Percentiles rank a stretch among this genome's conserved stretches.
phyloP scores from a whole-genome alignment of 2,329 filamentous ascomycete genomes.

The Alternaria conjuncta region DNA sequence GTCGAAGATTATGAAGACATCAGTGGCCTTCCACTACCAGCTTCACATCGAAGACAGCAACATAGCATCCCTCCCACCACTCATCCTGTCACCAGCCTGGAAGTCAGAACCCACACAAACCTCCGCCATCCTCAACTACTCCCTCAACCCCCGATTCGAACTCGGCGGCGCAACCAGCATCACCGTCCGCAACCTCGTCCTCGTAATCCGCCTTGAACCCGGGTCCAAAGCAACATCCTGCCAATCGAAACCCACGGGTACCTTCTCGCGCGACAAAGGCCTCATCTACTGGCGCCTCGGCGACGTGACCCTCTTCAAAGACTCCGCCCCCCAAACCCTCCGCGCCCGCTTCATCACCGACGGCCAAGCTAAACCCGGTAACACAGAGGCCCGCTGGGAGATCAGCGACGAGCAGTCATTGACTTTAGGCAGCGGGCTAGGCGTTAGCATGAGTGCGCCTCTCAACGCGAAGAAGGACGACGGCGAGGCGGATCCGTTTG shows the following conservation, averaged over 20 bases:
- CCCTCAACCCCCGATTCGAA: conserved; percentile 74
- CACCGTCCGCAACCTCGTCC: conserved; percentile 74
- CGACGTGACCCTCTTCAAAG: conserved; percentile 70
- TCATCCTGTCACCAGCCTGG: conserved; percentile 78
- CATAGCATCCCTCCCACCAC: conserved; percentile 68
- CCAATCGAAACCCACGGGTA: conserved; percentile 81
- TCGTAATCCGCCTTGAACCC: conserved; percentile 72
- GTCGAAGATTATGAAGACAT: conserved; percentile 71
- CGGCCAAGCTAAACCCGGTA: conserved; percentile 72
- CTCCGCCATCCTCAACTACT: conserved; percentile 85
- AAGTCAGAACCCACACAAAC: conserved; percentile 84
- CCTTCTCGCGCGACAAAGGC: conserved; percentile 76
- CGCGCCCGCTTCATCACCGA: conserved; percentile 83
- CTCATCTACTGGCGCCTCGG: conserved; percentile 82
- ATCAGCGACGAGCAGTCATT: conserved; percentile 58
- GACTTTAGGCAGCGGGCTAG: conserved; percentile 68
- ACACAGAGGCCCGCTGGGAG: conserved; percentile 86
- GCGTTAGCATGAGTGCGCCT: conserved; percentile 51
- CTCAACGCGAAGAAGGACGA: conserved; percentile 50
- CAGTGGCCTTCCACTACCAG: conserved; percentile 91
- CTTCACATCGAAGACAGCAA: conserved; percentile 70
- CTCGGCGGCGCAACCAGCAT: conserved; percentile 54
- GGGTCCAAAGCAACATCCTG: conserved; percentile 68
- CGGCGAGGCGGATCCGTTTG: conserved; percentile 71
- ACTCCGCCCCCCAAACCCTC: conserved; percentile 70